Evolutionary conservation across 1,284 basidiomycete genomes (phyloP).

Genomic region (Thelephora terrestris): DNA sequence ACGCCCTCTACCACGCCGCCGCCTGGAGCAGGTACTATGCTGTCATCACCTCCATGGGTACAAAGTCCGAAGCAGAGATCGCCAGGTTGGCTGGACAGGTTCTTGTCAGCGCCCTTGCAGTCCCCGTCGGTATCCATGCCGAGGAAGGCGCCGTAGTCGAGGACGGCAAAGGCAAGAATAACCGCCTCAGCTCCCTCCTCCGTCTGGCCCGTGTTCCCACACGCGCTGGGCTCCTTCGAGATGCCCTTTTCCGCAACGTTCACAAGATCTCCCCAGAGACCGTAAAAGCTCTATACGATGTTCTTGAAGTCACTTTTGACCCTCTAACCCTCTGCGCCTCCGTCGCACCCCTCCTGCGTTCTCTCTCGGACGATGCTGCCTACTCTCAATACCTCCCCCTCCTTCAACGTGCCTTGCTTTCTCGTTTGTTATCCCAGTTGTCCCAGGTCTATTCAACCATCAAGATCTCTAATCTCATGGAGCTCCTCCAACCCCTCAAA

Average conservation of each 20-base stretch:
- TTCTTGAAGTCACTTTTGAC: conserved; percentile 93
- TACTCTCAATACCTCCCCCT: conserved; percentile 84
- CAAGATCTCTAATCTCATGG: conserved; percentile 67
- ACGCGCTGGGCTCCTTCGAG: conserved; percentile 74
- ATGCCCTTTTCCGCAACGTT: conserved; percentile 83
- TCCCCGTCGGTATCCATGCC: conserved; percentile 72
- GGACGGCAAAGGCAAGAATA: conserved; percentile 67
- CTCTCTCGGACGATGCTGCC: conserved; percentile 44
- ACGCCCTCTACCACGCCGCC: conserved; percentile 93
- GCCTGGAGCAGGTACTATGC: conserved; percentile 88
- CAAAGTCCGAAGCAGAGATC: conserved; percentile 71
- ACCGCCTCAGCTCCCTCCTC: conserved; percentile 78
- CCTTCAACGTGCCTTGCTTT: conserved; percentile 87
- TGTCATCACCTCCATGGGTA: conserved; percentile 54
- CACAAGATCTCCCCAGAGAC: conserved; percentile 73
- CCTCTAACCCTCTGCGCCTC: conserved; percentile 82
- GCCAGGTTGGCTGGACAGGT: conserved; percentile 85
- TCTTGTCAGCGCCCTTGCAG: conserved; percentile 87
- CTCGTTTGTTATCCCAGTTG: conserved; percentile 89
- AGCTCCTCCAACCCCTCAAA: conserved; percentile 68
- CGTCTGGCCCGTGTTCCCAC: conserved; percentile 84
- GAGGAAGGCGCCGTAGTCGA: conserved; percentile 49
- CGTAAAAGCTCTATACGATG: conserved; percentile 79
- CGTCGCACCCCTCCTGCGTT: conserved; percentile 74
- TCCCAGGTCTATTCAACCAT: conserved; percentile 92